Evolutionary conservation across 106 monocot species (phyloP).

Genomic region (Dioscorea zingiberensis): DNA sequence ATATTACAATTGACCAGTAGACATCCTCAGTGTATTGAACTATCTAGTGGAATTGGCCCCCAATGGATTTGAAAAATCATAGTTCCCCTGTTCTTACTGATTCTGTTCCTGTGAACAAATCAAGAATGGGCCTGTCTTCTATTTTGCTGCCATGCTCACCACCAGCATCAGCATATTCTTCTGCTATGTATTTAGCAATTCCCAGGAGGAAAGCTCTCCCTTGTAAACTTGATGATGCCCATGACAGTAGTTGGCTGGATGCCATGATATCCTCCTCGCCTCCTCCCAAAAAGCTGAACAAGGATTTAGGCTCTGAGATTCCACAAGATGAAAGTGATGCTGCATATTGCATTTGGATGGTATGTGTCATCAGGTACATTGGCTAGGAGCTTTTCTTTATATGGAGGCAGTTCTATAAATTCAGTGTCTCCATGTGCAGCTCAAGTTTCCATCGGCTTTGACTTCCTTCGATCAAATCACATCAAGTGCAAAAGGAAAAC

Average conservation of each 20-base stretch:
- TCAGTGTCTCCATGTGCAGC: conserved; percentile 12
- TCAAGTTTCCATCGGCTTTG: conserved; percentile 62
- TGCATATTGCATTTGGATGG: conserved; percentile 38
- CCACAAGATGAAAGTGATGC: conserved; percentile 25
- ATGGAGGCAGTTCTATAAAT: not conserved
- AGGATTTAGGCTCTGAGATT: conserved; percentile 20
- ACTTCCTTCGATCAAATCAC: conserved; percentile 48
- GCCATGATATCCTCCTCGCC: conserved; percentile 78
- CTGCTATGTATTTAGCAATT: conserved; percentile 44
- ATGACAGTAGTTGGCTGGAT: conserved; percentile 45
- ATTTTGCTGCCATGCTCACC: conserved; percentile 41
- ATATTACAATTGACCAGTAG: conserved; percentile 1
- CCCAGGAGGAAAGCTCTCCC: conserved; percentile 32
- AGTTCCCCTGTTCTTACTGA: conserved; percentile 76
- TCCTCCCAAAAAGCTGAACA: conserved; percentile 43
- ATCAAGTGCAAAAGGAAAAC: conserved; percentile 28
- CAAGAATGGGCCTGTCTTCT: conserved; percentile 45
- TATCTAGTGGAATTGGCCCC: conserved; percentile 8
- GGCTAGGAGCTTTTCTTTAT: not conserved
- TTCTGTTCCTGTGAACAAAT: conserved; percentile 48
- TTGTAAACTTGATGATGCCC: conserved; percentile 52
- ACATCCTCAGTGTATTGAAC: not conserved
- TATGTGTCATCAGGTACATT: conserved; percentile 7
- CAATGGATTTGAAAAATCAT: conserved; percentile 75
- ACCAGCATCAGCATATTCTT: conserved; percentile 29